Conservation (phyloP, 306 rosid genomes). For the Citrullus amarus region DNA sequence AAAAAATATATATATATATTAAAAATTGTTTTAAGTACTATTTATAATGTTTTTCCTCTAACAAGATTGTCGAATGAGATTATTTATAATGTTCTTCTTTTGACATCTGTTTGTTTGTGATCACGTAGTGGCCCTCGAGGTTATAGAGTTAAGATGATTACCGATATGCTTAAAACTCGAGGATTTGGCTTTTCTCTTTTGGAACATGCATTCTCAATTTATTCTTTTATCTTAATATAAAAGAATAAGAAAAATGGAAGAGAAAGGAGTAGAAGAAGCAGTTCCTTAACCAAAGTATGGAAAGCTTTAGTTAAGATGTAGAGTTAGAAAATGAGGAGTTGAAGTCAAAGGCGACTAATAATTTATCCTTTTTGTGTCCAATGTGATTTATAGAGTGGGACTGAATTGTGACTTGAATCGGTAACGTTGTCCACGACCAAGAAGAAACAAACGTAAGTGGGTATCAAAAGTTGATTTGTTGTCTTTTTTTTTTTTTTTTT, state of each 20-base stretch:
- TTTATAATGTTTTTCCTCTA: no score
- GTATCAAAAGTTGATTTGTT: conserved; percentile 8
- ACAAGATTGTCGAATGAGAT: no score
- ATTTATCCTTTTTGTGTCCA: neutral
- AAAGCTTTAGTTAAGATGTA: conserved; percentile 1
- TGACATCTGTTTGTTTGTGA: no score
- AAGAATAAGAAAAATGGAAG: neutral
- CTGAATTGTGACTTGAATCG: conserved; percentile 11
- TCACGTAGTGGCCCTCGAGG: no score
- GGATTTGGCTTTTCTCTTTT: no score
- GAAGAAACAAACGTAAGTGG: conserved; percentile 9
- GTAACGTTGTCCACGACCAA: conserved; percentile 15
- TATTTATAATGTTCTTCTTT: no score
- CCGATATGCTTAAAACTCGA: no score
- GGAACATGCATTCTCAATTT: no score
- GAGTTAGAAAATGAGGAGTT: neutral
- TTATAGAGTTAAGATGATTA: no score
- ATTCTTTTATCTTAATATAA: neutral
- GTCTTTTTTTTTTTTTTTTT: neutral
- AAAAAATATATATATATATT: no score
- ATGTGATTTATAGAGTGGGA: neutral
- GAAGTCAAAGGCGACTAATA: neutral
- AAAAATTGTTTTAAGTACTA: no score
- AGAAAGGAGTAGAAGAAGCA: neutral
- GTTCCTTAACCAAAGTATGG: neutral